Evolutionary conservation across 140 eudicot species (phyloP), one percentile per base, ranked within the genome.

Genomic region (Oenanthe javanica): DNA sequence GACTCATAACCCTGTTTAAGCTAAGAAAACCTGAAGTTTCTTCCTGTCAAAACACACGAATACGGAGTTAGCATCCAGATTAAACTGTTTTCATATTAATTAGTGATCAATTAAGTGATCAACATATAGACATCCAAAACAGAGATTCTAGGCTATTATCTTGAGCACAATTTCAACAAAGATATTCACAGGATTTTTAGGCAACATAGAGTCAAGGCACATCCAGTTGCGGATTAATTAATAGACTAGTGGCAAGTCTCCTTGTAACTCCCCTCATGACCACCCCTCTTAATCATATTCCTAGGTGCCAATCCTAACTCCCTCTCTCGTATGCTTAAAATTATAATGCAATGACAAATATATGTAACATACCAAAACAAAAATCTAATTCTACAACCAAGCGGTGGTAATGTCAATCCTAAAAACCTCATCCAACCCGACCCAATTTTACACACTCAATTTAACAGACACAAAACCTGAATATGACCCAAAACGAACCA

Each of bases 1-100:
- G 93, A 75, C 84, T 95, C 97, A 92, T 89, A 78, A 82, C 97
- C 88, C 99, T 74, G 81, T 88, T 88, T 64, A 95, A 87, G 89
- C 93, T 95, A 63, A 95, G 92, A 89, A 95, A 95, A 55, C 97
- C 99, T 76, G 99, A 88, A 67, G 89, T 75, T 78, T 88, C 98
- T 82, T 95, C 97, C 99, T 95, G 81, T 79, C 47, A 83, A 36
- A 76, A 36, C 52, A 57, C 47, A 52, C 49, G 67, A 77, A 82
- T 52, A 54, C 69, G 83, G 25, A 52, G 66, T 69, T 49, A 72
- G n/a, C 31, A 67, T 84, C 51, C 52, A 0, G 49, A 31, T 50
- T 4, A 64, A 78, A 18, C 36, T 31, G 38, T 12, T 15, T n/a
- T 4, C 9, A 7, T 1, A 49, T 46, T 0, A 43, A 63, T 57